Evolutionary conservation across 1,139 yeast genomes (phyloP).

Genomic region (Pneumocystis carinii): DNA sequence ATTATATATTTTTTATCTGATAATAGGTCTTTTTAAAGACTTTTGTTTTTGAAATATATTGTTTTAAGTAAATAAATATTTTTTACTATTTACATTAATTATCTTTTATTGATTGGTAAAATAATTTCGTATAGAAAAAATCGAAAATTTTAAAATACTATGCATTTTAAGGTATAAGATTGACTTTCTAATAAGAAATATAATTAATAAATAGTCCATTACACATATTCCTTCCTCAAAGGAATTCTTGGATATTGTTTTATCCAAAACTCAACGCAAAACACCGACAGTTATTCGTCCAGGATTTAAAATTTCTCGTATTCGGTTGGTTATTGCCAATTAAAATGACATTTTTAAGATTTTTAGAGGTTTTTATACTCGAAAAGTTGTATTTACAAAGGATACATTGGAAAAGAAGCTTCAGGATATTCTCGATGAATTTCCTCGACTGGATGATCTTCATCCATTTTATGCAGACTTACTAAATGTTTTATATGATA

Average conservation of each 20-base stretch:
- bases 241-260: constrained; percentile 74
- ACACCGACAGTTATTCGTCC: constrained; percentile 39
- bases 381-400: constrained; percentile 88
- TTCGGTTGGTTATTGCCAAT: constrained; percentile 65
- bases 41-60: no score
- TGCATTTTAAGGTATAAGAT: neutral
- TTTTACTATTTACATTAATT: no score
- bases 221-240: constrained; percentile 12
- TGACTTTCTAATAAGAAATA: neutral
- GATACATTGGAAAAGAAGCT: constrained; percentile 93
- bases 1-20: no score
- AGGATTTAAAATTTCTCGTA: constrained; percentile 42
- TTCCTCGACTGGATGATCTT: constrained; percentile 92
- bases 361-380: constrained; percentile 82
- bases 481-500: constrained; percentile 93
- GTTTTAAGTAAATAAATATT: no score
- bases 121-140: neutral
- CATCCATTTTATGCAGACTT: constrained; percentile 97
- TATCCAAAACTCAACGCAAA: constrained; percentile 93
- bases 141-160: neutral
- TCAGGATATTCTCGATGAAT: constrained; percentile 66
- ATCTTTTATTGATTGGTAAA: no score
- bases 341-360: neutral
- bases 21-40: no score
- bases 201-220: constrained; percentile 2